Evolutionary conservation across 176 grass and related monocot genomes (phyloP), one percentile per base, ranked within the genome.

Genomic region (Musa beccarii): DNA sequence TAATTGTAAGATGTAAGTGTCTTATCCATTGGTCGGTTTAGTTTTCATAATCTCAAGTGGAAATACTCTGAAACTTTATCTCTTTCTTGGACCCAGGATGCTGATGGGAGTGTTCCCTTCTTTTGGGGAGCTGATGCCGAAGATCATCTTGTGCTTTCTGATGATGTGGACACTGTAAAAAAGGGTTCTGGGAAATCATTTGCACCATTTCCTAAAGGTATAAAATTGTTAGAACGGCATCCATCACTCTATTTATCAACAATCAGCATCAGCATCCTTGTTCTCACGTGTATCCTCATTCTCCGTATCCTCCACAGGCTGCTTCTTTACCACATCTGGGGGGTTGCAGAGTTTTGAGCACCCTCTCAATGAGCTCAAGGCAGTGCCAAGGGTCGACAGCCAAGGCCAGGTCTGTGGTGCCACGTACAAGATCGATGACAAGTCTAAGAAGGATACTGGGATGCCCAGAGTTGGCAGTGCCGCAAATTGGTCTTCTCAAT

Each of bases 121-220:
- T 86, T 82, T 55, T 74, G 71, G 65, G 78, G 75, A 81, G 23
- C 81, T 10, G 83, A 85, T 79, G 57, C 72, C 1, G 77, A 80
- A 76, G 73, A 51, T 21, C 28, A 63, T 73, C 78, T 84, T 71
- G 28, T 87, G 13, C 2, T 88, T 20, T 76, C 71, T 83, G 76
- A 78, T 24, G 43, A 75, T 50, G 56, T 72, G 65, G 73, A 63
- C 14, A 75, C 80, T 77, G 53, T 79, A 49, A 82, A 92, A 64
- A 69, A 66, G 54, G 66, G 80, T 23, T 82, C 65, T 75, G 79
- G 83, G 63, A 89, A 81, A 84, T 81, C 61, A 22, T 80, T 79
- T 52, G 77, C 80, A 29, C 23, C 73, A 76, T 85, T 86, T 13
- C 64, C 53, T 13, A 85, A 87, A 81, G 86, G 84, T 85, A 82